Base-by-base conservation (phyloP, 441 rosid genomes). In the Eruca vesicaria region DNA sequence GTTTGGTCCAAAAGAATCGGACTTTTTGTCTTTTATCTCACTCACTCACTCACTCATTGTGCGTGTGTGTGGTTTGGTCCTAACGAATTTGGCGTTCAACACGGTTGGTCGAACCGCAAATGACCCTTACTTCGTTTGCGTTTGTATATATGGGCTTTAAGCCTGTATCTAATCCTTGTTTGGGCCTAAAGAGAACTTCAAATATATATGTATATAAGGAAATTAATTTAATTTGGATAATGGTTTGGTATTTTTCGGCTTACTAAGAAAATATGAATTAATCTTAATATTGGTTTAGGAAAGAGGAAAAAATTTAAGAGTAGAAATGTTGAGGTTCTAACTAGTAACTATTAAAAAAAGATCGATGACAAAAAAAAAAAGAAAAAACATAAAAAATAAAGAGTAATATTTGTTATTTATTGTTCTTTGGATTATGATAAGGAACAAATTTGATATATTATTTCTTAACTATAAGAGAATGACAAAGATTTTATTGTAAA, bases 1-100 rank as follows among this genome's bases (percentile, higher is more conserved):
- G n/a, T n/a, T n/a, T n/a, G n/a, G 20, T 63, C 68, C 63, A 50
- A 71, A 66, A 77, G 63, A 29, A 26, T 48, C 50, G 68, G 16
- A 65, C 66, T n/a, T n/a, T n/a, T n/a, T n/a, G 6, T 61, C 28
- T 35, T 41, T 56, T 16, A 6, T 4, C 23, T 57, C 76, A 71
- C 48, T 45, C 76, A 71, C 71, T 48, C 72, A 65, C 23, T 57
- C 76, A 71, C 48, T 45, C 76, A 71, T 77, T 48, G 76, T 71
- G 80, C 63, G 76, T 77, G 48, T 77, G 48, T 38, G 15, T 38
- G 72, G 76, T 31, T 33, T 59, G 63, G 68, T 65, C 57, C 50
- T 63, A 41, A 16, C 41, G 41, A 31, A 15, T 15, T 10, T 61
- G 26, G 26, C 64, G 64, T 60, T 60, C 60, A 29, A 58, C 2